Conservation (phyloP, 257 asterid genomes). For the Gentiana macrophylla region DNA sequence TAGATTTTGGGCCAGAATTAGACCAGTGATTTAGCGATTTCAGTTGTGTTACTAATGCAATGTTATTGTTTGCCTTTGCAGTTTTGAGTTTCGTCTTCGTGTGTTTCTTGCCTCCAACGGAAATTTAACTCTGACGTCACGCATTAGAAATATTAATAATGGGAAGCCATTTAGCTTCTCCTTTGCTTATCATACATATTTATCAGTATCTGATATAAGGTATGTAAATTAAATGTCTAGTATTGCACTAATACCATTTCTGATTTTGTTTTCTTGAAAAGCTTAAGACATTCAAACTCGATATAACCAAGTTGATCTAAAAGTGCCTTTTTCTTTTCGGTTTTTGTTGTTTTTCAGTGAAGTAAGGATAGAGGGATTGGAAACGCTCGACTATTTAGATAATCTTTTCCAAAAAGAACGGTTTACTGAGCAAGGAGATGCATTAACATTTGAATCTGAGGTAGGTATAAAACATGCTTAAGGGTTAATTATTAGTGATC, state of each 20-base stretch:
- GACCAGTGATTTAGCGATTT: too few relatives aligned
- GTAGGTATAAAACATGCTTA: slow-evolving; percentile 16
- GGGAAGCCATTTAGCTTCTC: slow-evolving; percentile 90
- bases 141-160: slow-evolving; percentile 58
- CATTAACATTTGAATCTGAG: slow-evolving; percentile 92
- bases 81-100: slow-evolving; percentile 81
- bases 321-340: background rate
- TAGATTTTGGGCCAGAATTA: too few relatives aligned
- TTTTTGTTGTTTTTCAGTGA: slow-evolving; percentile 42
- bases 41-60: too few relatives aligned
- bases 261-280: background rate
- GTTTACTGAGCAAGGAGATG: slow-evolving; percentile 93
- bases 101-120: slow-evolving; percentile 71
- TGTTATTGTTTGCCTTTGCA: slow-evolving; percentile 15
- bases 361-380: slow-evolving; percentile 88
- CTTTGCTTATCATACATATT: slow-evolving; percentile 72
- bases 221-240: slow-evolving; percentile 10
- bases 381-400: slow-evolving; percentile 86
- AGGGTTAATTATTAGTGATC: too few relatives aligned
- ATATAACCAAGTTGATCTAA: background rate
- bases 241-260: background rate
- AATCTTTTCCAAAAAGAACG: slow-evolving; percentile 69
- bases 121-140: slow-evolving; percentile 69
- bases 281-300: too few relatives aligned
- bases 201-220: slow-evolving; percentile 94